These are phyloP conservation scores for Letharia lupina DNA, from an alignment of 495 filamentous ascomycete species.

Conservation along the genomic window DNA sequence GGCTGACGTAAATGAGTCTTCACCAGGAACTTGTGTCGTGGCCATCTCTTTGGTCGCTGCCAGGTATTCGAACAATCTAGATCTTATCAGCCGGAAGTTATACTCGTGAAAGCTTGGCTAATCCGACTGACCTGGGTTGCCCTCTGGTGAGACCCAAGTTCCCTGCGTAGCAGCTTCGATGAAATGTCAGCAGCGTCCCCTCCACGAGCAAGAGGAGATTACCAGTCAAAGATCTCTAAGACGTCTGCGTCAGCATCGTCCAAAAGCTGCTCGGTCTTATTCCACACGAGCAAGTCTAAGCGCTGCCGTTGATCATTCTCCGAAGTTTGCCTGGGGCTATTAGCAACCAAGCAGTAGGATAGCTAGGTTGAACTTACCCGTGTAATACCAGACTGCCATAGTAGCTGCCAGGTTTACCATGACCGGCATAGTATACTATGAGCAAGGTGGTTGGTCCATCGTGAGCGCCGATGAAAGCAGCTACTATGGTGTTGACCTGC, in stretches of 20 bases:
- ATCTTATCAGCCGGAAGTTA: neutral
- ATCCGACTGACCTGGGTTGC: constrained; percentile 7
- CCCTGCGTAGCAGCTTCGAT: constrained; percentile 23
- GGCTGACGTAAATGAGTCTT: constrained; percentile 22
- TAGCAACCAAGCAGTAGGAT: neutral
- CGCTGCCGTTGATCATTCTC: constrained; percentile 2
- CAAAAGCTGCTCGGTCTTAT: constrained; percentile 23
- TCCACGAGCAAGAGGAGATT: neutral
- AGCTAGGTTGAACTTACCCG: constrained; percentile 11
- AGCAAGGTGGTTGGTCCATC: constrained; percentile 25
- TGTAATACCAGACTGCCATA: constrained; percentile 18
- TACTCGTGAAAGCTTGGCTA: neutral
- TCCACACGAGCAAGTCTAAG: constrained; percentile 18
- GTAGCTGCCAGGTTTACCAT: constrained; percentile 22
- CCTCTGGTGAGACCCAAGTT: constrained; percentile 7
- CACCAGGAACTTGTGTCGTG: constrained; percentile 14
- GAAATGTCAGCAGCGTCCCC: neutral
- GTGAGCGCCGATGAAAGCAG: constrained; percentile 18
- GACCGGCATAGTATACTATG: constrained; percentile 33
- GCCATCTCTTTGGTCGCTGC: constrained; percentile 14
- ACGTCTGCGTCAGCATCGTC: constrained; percentile 26
- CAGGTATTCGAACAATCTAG: constrained; percentile 23
- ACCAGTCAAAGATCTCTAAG: constrained; percentile 31
- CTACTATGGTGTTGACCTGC: constrained; percentile 19
- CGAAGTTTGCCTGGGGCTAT: constrained; percentile 18